Evolutionary conservation across 2,329 filamentous ascomycete species (phyloP), one percentile per base, ranked within the genome.

Genomic region (Hymenoscyphus fraxineus): DNA sequence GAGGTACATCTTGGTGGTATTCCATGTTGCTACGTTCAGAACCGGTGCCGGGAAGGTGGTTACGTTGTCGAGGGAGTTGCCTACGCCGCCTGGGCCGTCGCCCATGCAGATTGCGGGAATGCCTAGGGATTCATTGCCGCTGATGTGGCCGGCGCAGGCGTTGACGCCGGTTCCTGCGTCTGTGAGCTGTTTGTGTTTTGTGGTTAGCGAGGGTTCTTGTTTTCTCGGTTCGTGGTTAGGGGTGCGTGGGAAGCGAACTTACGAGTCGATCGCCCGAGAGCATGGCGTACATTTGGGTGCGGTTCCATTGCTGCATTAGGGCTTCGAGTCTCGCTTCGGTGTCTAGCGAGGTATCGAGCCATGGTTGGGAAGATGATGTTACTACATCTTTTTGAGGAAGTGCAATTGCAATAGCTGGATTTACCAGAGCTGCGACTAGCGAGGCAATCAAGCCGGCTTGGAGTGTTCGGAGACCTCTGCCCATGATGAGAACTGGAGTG

Each of bases 21-120:
- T 64, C 72, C 72, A 73, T 2, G 71, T 72, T 68, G 71, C 71
- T 6, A 68, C 67, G 67, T 72, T 71, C 22, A 71, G 63, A 2
- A 70, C 59, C 9, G 67, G 68, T 4, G 70, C 70, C 2, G 72
- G 72, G 67, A 71, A 74, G 4, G 69, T 72, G 13, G 72, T 74
- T n/a, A 73, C 71, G 44, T 71, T 40, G 32, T 59, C 38, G 13
- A 68, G 38, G 3, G 58, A 58, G 31, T 68, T 68, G 4, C 64
- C 66, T 15, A 71, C 66, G 39, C 72, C 72, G 13, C 72, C 72
- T 44, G 72, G 71, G 1, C 72, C 71, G 58, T 73, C 71, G 19
- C 67, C 68, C 61, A 73, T 65, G 59, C 70, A 70, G 35, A 74
- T 62, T 13, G 70, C 69, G 1, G 72, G 72, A 31, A 74, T 64